These are phyloP conservation scores for Gliomastix tumulicola DNA, from an alignment of 2,329 filamentous ascomycete genomes.

Conservation along the genomic window DNA sequence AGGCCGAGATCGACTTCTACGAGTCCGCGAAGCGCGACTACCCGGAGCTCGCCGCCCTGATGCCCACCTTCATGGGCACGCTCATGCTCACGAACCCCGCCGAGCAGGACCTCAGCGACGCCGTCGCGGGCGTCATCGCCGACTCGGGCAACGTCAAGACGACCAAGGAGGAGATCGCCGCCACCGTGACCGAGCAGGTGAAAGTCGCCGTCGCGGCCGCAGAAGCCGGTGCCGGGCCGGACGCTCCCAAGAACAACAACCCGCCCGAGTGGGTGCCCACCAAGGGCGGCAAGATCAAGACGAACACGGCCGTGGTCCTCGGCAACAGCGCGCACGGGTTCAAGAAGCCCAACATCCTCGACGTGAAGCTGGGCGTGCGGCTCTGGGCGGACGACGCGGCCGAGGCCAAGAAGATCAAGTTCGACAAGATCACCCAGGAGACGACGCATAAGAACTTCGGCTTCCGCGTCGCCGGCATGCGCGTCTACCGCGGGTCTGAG, in stretches of 20 bases:
- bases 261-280: constrained; percentile 39
- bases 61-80: constrained; percentile 80
- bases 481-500: constrained; percentile 51
- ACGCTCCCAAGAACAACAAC: constrained; percentile 5
- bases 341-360: constrained; percentile 79
- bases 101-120: constrained; percentile 40
- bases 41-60: constrained; percentile 68
- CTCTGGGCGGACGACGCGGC: constrained; percentile 76
- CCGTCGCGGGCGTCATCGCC: constrained; percentile 34
- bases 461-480: constrained; percentile 61
- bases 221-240: no score
- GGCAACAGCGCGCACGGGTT: constrained; percentile 81
- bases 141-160: constrained; percentile 22
- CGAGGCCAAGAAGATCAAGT: constrained; percentile 49
- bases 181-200: constrained; percentile 4
- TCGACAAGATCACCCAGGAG: constrained; percentile 49
- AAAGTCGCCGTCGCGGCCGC: constrained; percentile 3
- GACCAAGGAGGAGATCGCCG: constrained; percentile 21
- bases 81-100: constrained; percentile 58
- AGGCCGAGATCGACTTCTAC: constrained; percentile 85
- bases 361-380: constrained; percentile 82
- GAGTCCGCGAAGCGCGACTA: constrained; percentile 59
- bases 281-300: constrained; percentile 57
- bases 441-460: constrained; percentile 55
- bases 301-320: constrained; percentile 73